A percentile compares a stretch with the other conserved stretches of the same genome.
phyloP scores from a whole-genome alignment of 2,329 filamentous ascomycete species.

The Calonectria pteridis region DNA sequence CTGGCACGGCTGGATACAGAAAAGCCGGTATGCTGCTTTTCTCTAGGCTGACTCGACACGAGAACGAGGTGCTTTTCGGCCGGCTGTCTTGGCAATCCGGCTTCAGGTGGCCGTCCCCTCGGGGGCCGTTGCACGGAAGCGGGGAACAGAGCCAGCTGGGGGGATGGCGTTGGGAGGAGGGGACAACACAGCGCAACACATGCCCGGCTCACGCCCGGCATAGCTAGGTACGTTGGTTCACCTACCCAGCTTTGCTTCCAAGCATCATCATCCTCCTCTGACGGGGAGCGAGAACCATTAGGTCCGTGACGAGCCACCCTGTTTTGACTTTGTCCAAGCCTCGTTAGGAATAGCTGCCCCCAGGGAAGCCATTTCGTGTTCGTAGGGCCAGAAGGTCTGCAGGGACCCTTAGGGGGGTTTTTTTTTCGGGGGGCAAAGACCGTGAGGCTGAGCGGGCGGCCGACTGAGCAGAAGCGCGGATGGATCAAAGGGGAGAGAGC shows the following conservation, averaged over 20 bases:
- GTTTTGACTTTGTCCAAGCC: constrained; percentile 13
- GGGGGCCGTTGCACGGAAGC: constrained; percentile 11
- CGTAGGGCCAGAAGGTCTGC: constrained; percentile 12
- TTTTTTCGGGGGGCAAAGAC: constrained; percentile 4
- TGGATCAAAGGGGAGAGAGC: constrained; percentile 24
- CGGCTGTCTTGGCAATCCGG: constrained; percentile 15
- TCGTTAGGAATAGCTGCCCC: constrained; percentile 11
- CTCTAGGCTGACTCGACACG: constrained; percentile 14
- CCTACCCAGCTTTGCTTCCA: not conserved
- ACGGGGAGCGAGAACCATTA: not conserved
- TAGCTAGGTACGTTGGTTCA: not conserved
- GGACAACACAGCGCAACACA: not conserved
- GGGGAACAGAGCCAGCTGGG: not conserved
- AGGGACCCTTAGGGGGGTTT: constrained; percentile 6
- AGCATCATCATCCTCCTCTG: not conserved
- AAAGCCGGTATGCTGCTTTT: not conserved
- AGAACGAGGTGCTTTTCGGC: constrained; percentile 14
- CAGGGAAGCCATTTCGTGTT: constrained; percentile 19
- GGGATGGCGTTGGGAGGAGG: not conserved
- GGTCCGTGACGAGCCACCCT: constrained; percentile 2
- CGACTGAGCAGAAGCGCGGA: constrained; percentile 36
- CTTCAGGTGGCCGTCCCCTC: not conserved
- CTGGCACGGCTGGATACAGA: constrained; percentile 11
- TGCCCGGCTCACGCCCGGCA: not conserved
- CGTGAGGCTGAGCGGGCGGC: constrained; percentile 36